These are phyloP conservation scores for Colletotrichum sp. DNA, from an alignment of 2,329 filamentous ascomycete genomes.

Conservation along the genomic window DNA sequence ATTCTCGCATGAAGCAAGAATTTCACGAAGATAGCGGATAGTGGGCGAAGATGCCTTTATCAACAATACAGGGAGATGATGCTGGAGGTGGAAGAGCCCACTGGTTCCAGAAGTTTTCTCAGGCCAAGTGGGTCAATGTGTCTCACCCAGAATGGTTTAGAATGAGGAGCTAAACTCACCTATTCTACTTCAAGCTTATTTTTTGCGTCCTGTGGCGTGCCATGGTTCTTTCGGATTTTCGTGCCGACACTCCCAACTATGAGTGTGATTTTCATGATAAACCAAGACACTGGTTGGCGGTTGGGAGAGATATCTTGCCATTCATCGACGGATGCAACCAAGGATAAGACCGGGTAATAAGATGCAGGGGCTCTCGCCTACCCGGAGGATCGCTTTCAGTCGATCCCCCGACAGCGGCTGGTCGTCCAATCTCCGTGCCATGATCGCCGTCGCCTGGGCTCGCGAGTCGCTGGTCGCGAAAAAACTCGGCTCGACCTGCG, in stretches of 20 bases:
- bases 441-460: not conserved
- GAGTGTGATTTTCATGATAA: not conserved
- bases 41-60: not conserved
- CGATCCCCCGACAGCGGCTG: not conserved
- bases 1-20: not conserved
- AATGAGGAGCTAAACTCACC: not conserved
- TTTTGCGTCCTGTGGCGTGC: not conserved
- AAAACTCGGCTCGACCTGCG: not conserved
- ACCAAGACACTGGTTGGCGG: not conserved
- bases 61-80: not conserved
- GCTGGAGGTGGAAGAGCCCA: not conserved
- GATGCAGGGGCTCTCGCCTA: not conserved
- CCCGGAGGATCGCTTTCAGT: not conserved
- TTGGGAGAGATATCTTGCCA: not conserved
- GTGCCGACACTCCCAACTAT: not conserved
- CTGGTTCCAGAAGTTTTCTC: not conserved
- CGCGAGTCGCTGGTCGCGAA: not conserved
- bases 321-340: not conserved
- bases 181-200: constrained; percentile 4
- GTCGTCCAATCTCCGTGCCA: not conserved
- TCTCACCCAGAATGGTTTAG: not conserved
- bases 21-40: not conserved
- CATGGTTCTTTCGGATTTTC: not conserved
- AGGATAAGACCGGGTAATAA: not conserved
- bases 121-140: not conserved